Evolutionary conservation across 1,284 basidiomycete genomes (phyloP).

Genomic region (Rhodofomes roseus): DNA sequence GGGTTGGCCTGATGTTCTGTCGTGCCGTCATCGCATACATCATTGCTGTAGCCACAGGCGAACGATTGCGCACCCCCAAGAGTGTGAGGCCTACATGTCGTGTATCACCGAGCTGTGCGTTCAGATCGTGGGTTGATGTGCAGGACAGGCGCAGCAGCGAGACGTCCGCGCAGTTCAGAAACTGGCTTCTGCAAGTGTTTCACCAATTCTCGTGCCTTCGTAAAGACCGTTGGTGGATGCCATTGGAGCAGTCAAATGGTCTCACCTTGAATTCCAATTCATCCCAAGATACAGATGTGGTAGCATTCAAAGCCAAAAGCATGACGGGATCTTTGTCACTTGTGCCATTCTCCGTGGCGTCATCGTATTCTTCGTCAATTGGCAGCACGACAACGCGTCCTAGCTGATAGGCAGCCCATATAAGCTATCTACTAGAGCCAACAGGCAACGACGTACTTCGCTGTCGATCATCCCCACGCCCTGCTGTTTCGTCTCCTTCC

Average conservation of each 20-base stretch:
- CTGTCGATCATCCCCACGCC: slow-evolving; percentile 67
- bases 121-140: slow-evolving; percentile 23
- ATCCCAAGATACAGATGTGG: slow-evolving; percentile 57
- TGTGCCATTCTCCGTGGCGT: slow-evolving; percentile 9
- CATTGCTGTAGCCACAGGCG: neutral
- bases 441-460: slow-evolving; percentile 45
- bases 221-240: no score
- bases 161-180: slow-evolving; percentile 33
- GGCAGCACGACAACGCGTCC: slow-evolving; percentile 68
- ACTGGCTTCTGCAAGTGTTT: slow-evolving; percentile 39
- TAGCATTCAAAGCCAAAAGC: slow-evolving; percentile 65
- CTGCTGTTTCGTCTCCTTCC: slow-evolving; percentile 65
- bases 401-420: slow-evolving; percentile 36
- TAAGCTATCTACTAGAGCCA: neutral
- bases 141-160: slow-evolving; percentile 21
- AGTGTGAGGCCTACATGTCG: neutral
- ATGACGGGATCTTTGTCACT: slow-evolving; percentile 45
- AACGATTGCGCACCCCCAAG: neutral
- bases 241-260: neutral
- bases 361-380: slow-evolving; percentile 32
- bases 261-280: slow-evolving; percentile 58
- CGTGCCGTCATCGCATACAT: neutral
- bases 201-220: slow-evolving; percentile 52
- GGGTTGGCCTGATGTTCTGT: neutral
- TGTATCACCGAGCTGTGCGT: slow-evolving; percentile 17